Percentiles rank a stretch among this genome's conserved stretches.
These are phyloP conservation scores for Trichoderma gamsii DNA, from an alignment of 495 filamentous ascomycete genomes.

Conservation along the genomic window DNA sequence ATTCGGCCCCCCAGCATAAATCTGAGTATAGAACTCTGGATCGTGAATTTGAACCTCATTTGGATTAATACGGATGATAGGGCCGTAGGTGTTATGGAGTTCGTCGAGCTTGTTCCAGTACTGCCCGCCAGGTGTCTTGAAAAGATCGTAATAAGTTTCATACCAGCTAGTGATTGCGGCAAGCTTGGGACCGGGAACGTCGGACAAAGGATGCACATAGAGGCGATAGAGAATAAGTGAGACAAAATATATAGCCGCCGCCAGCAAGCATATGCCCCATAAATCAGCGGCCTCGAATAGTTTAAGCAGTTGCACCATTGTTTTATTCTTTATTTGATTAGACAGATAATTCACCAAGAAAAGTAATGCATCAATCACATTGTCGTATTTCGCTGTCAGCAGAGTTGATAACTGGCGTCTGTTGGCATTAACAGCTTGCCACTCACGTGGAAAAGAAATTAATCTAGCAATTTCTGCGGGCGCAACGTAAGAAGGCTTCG, in stretches of 20 bases:
- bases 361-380: too few species aligned
- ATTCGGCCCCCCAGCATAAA: neutral
- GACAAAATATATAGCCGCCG: neutral
- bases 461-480: too few species aligned
- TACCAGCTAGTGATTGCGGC: constrained; percentile 39
- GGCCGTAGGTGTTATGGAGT: constrained; percentile 42
- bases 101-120: constrained; percentile 35
- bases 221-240: constrained; percentile 31
- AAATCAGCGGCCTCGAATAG: too few species aligned
- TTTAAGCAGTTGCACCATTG: too few species aligned
- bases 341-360: too few species aligned
- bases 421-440: too few species aligned
- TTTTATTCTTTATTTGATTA: too few species aligned
- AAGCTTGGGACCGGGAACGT: constrained; percentile 41
- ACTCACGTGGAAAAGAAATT: too few species aligned
- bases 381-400: too few species aligned
- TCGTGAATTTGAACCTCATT: neutral
- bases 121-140: constrained; percentile 25
- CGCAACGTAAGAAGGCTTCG: too few species aligned
- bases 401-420: too few species aligned
- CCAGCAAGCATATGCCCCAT: too few species aligned
- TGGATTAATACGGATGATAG: neutral
- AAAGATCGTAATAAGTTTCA: constrained; percentile 43
- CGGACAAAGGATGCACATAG: constrained; percentile 42
- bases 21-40: neutral